Base-by-base conservation (phyloP, 129 eudicot species). In the Erigeron canadensis region DNA sequence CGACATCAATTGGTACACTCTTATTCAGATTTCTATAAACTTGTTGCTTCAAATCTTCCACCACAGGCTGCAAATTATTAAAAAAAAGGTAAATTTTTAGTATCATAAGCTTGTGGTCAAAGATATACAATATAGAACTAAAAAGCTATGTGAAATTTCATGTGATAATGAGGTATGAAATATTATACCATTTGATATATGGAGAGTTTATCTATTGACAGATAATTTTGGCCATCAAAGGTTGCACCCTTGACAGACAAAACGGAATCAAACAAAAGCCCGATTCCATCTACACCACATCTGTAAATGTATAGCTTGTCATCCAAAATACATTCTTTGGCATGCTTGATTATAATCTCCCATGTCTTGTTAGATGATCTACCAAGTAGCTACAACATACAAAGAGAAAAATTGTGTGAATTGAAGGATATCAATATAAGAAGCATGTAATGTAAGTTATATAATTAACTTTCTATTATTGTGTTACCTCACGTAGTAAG, bases 301-400 rank as follows among this genome's bases (percentile, higher is more conserved):
- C 10, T 16, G 23, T 78, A 84, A 19, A 48, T 8, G 69, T 80
- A 82, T 23, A 66, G 16, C 69, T 72, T 75, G 22, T 78, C 82
- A 70, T 79, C 92, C 48, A 90, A 59, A 55, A 23, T 34, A 57
- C 96, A 90, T 9, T 76, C 70, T 2, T 45, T 80, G n/a, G 90
- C 96, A 62, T 90, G 88, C 44, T 60, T 58, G 3, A 70, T 72
- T 59, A 87, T 81, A 18, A 75, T 83, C 16, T 79, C 78, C 94
- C 94, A 90, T 59, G 79, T 74, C 83, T 77, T 87, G 34, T 85
- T 77, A 21, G 88, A 80, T 50, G 83, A 74, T 65, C 80, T 69
- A 59, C 22, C 56, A 55, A 41, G 55, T 42, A 19, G 17, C 57
- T 63, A 41, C 2, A 63, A 41, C 8, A 17, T 9, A 39, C 8